These are phyloP conservation scores for Plantago coronopus DNA, from an alignment of 305 asterid species.

Conservation along the genomic window DNA sequence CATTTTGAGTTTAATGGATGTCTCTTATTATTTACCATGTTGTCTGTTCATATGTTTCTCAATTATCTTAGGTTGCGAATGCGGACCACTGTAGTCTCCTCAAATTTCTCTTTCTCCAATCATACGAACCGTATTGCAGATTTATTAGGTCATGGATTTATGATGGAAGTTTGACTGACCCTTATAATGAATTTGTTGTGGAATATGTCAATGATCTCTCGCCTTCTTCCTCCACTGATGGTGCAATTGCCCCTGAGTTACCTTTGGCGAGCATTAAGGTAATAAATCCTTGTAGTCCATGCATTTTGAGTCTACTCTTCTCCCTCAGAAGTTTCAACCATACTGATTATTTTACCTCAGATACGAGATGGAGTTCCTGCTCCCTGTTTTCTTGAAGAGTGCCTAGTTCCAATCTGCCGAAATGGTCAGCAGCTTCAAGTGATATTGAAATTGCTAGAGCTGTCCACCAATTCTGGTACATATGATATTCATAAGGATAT, in stretches of 20 bases:
- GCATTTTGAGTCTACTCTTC: slow-evolving; percentile 26
- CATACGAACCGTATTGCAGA: slow-evolving; percentile 82
- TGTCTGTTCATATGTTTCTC: slow-evolving; percentile 20
- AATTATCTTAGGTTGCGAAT: slow-evolving; percentile 68
- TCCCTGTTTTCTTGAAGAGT: slow-evolving; percentile 86
- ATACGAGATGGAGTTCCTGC: slow-evolving; percentile 73
- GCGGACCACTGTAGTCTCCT: slow-evolving; percentile 72
- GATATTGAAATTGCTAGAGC: slow-evolving; percentile 73
- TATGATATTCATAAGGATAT: slow-evolving; percentile 51
- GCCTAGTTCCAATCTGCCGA: slow-evolving; percentile 73
- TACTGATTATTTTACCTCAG: slow-evolving; percentile 38
- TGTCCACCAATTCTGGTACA: slow-evolving; percentile 49
- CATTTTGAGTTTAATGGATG: slow-evolving; percentile 1
- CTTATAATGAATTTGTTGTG: slow-evolving; percentile 77
- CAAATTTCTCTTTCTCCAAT: slow-evolving; percentile 79
- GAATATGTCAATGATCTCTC: slow-evolving; percentile 43
- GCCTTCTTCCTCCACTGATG: slow-evolving; percentile 23
- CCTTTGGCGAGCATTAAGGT: slow-evolving; percentile 74
- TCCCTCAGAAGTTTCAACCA: slow-evolving; percentile 26
- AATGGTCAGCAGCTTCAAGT: slow-evolving; percentile 99
- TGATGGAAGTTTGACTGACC: slow-evolving; percentile 79
- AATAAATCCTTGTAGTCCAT: slow-evolving; percentile 31
- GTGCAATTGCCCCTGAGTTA: slow-evolving; percentile 39
- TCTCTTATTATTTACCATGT: slow-evolving; percentile 20
- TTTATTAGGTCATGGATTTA: slow-evolving; percentile 95